Conservation (phyloP, 2,329 filamentous ascomycete species). For the Claviceps africana region DNA sequence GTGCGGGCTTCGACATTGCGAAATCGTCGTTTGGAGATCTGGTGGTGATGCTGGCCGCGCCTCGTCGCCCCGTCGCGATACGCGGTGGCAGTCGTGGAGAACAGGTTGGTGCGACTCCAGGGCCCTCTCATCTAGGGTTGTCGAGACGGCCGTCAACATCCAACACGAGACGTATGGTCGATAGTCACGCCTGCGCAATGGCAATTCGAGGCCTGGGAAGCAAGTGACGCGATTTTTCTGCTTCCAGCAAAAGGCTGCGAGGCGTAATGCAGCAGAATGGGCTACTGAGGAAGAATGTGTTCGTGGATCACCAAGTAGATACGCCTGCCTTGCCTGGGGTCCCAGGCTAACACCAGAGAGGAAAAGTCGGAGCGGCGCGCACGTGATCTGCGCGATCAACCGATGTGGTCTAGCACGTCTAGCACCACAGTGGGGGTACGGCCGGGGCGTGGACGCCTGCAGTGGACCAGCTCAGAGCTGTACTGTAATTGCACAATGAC, state of each 20-base stretch:
- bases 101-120: conserved; percentile 26
- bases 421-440: not conserved
- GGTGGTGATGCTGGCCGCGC: conserved; percentile 17
- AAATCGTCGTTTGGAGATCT: conserved; percentile 11
- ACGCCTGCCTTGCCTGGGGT: conserved; percentile 6
- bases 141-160: conserved; percentile 18
- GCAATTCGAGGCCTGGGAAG: conserved; percentile 4
- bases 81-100: conserved; percentile 20
- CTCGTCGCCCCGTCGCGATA: conserved; percentile 28
- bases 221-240: conserved; percentile 8
- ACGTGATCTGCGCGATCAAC: conserved; percentile 12
- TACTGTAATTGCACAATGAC: too few relatives aligned
- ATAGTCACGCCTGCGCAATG: conserved; percentile 10
- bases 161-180: conserved; percentile 18
- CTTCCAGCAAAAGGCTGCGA: conserved; percentile 12
- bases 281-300: conserved; percentile 25
- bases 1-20: conserved; percentile 28
- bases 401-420: not conserved
- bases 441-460: not conserved
- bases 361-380: conserved; percentile 15
- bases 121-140: conserved; percentile 23
- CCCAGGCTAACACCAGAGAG: conserved; percentile 17
- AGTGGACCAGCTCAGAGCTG: not conserved
- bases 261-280: conserved; percentile 17
- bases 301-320: conserved; percentile 20